These are phyloP conservation scores for Hemileccinum rubropunctum DNA, from an alignment of 768 basidiomycete genomes.

Conservation along the genomic window DNA sequence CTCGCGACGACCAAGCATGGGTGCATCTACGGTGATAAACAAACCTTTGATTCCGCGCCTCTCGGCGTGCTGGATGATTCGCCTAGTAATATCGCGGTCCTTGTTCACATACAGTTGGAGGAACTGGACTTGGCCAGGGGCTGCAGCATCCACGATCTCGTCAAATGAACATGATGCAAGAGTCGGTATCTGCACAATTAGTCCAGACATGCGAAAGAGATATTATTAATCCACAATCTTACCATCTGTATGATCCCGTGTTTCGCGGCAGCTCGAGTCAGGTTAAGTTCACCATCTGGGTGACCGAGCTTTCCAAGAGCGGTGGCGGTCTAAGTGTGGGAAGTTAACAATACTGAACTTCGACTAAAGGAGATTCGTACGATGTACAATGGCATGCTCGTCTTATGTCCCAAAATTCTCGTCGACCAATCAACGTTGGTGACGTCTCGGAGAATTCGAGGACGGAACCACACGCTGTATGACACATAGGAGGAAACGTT, in stretches of 20 bases:
- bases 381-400: conserved; percentile 80
- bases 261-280: conserved; percentile 87
- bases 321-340: conserved; percentile 58
- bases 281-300: conserved; percentile 89
- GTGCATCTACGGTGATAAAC: conserved; percentile 98
- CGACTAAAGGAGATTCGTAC: conserved; percentile 35
- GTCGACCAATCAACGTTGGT: conserved; percentile 85
- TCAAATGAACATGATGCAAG: conserved; percentile 95
- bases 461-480: conserved; percentile 85
- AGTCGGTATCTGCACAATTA: conserved; percentile 74
- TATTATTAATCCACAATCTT: neutral
- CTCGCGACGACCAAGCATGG: conserved; percentile 90
- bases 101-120: conserved; percentile 91
- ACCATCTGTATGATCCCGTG: conserved; percentile 77
- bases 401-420: conserved; percentile 70
- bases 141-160: conserved; percentile 86
- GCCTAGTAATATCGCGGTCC: conserved; percentile 80
- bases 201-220: neutral
- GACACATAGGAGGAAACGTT: neutral
- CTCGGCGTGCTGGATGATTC: conserved; percentile 89
- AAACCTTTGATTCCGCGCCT: conserved; percentile 86
- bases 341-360: conserved; percentile 3
- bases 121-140: conserved; percentile 78
- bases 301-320: conserved; percentile 94
- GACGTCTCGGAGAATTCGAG: conserved; percentile 81